Evolutionary conservation across 176 grass and related monocot genomes (phyloP), one percentile per base, ranked within the genome.

Genomic region (Themeda triandra): DNA sequence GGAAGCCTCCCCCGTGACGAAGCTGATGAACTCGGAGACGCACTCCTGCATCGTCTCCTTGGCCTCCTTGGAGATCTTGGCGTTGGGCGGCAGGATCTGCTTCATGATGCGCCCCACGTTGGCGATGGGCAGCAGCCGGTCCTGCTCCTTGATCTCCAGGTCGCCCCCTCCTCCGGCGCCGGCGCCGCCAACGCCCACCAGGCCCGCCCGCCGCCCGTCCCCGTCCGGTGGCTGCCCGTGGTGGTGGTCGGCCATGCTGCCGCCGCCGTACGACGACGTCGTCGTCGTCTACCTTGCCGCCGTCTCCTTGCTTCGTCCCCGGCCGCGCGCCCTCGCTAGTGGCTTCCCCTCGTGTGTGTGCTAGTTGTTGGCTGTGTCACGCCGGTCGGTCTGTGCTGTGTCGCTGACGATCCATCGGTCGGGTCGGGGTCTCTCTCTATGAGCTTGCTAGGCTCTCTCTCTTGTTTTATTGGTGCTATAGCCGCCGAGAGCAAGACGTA

Each of bases 11-110:
- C 86, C 88, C 28, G 94, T 96, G 88, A 96, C 84, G 83, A 96
- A 96, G 89, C 94, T 89, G 86, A 96, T 96, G 89, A 96, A 93
- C 89, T 96, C 94, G 4, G 94, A 96, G 4, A 88, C 94, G 75
- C 91, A 96, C 88, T 96, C 94, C 83, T 96, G 94, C 88, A 96
- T 93, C 5, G 94, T 96, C 88, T 96, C 94, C 89, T 93, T 93
- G 41, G 94, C 94, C 80, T 96, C 88, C 88, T 96, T 96, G 24
- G 94, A 96, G 73, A 96, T 91, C 86, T 96, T 96, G 56, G 94
- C 94, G 79, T 96, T 96, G 63, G 94, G 86, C 0, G 94, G 94
- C 66, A 96, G 94, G 66, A 82, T 89, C 87, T 91, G 88, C 88
- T 96, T 96, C 94, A 96, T 96, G 82, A 96, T 96, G 49, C 94